Evolutionary conservation across 768 basidiomycete species (phyloP).

Genomic region (Infundibulicybe gibba): DNA sequence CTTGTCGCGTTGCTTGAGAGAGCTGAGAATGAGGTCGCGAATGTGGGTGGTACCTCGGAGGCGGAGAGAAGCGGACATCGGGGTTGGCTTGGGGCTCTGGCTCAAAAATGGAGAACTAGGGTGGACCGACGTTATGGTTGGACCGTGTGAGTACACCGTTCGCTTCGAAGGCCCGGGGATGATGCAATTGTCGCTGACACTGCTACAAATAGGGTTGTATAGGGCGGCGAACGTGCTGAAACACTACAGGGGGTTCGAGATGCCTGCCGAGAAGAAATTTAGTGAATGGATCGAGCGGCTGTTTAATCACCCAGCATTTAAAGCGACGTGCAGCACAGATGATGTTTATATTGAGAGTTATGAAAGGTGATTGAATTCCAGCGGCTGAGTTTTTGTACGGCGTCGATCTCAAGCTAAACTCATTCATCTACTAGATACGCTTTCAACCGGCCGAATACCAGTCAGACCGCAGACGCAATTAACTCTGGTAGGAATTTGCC

Average conservation of each 20-base stretch:
- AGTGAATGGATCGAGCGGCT: slow-evolving; percentile 50
- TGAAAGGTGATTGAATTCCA: slow-evolving; percentile 64
- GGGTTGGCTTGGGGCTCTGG: slow-evolving; percentile 56
- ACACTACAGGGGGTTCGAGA: slow-evolving; percentile 64
- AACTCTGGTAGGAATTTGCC: slow-evolving; percentile 63
- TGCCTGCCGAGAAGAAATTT: slow-evolving; percentile 47
- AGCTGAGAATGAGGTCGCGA: slow-evolving; percentile 43
- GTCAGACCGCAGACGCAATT: slow-evolving; percentile 73
- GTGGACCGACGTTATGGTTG: slow-evolving; percentile 65
- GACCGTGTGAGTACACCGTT: slow-evolving; percentile 56
- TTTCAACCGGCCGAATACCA: slow-evolving; percentile 76
- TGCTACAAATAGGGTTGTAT: slow-evolving; percentile 52
- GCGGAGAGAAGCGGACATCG: slow-evolving; percentile 33
- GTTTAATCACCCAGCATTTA: slow-evolving; percentile 60
- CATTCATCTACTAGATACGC: too few relatives aligned
- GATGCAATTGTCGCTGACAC: not conserved
- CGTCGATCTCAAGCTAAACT: too few relatives aligned
- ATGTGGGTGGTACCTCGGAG: slow-evolving; percentile 33
- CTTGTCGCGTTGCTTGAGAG: slow-evolving; percentile 56
- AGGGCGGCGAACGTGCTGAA: slow-evolving; percentile 60
- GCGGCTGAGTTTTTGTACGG: too few relatives aligned
- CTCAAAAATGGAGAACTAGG: slow-evolving; percentile 45
- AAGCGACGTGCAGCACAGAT: slow-evolving; percentile 64
- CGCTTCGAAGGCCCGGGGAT: too few relatives aligned
- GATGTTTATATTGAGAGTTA: slow-evolving; percentile 69